Evolutionary conservation across 2,329 filamentous ascomycete genomes (phyloP).

Genomic region (Fusarium mundagurra): DNA sequence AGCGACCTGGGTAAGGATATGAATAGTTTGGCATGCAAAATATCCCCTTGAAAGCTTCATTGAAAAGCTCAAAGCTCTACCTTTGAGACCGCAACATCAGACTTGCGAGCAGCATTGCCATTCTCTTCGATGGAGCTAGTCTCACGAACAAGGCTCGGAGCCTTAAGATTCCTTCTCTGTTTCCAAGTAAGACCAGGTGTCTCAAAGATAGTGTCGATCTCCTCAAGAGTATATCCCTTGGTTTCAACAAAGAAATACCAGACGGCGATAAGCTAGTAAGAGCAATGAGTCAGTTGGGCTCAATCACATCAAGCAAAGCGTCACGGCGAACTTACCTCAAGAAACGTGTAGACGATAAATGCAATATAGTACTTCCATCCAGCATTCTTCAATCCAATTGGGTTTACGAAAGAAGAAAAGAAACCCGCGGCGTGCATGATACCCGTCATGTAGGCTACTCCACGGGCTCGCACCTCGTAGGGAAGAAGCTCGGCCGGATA

Average conservation of each 20-base stretch:
- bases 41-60: too few relatives aligned
- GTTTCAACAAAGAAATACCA: background rate
- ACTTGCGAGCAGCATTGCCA: background rate
- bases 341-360: background rate
- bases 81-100: background rate
- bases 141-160: background rate
- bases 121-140: background rate
- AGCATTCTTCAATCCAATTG: background rate
- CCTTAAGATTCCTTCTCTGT: background rate
- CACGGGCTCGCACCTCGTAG: conserved; percentile 19
- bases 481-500: conserved; percentile 43
- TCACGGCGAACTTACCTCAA: background rate
- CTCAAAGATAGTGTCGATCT: background rate
- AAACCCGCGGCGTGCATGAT: background rate
- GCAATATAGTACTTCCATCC: background rate
- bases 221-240: background rate
- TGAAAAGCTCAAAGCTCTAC: background rate
- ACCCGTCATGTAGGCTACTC: conserved; percentile 1
- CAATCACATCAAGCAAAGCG: accelerated
- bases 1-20: too few relatives aligned
- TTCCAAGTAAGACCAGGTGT: background rate
- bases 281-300: background rate
- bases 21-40: too few relatives aligned
- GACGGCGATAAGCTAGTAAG: background rate
- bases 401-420: background rate